These are phyloP conservation scores for Erysimum cheiranthoides DNA, from an alignment of 345 rosid genomes.

Conservation along the genomic window DNA sequence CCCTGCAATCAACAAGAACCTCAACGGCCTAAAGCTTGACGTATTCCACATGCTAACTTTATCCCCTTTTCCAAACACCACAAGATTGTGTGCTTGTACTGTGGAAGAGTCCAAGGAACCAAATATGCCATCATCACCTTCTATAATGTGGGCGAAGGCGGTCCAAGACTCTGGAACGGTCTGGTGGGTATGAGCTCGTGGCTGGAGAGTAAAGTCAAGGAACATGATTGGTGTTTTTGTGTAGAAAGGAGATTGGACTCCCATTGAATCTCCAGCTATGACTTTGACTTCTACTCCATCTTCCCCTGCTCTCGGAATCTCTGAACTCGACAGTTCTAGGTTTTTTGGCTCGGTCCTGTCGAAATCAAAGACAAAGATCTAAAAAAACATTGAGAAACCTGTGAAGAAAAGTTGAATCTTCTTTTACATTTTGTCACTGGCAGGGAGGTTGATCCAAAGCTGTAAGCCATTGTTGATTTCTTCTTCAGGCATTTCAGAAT, in stretches of 20 bases:
- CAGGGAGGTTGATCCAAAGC: slow-evolving; percentile 90
- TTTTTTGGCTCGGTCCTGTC: slow-evolving; percentile 80
- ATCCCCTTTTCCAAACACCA: slow-evolving; percentile 68
- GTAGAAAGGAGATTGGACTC: slow-evolving; percentile 68
- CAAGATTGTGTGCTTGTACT: slow-evolving; percentile 54
- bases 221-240: slow-evolving; percentile 84
- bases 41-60: slow-evolving; percentile 66
- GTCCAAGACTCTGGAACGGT: slow-evolving; percentile 76
- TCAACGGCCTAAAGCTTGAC: slow-evolving; percentile 52
- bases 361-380: background rate
- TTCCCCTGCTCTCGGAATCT: slow-evolving; percentile 60
- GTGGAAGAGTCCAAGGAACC: slow-evolving; percentile 50
- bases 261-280: slow-evolving; percentile 91
- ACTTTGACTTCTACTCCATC: slow-evolving; percentile 70
- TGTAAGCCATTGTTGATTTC: slow-evolving; percentile 71
- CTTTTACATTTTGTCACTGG: slow-evolving; percentile 74
- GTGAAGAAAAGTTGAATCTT: background rate
- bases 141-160: slow-evolving; percentile 64
- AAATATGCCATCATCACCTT: slow-evolving; percentile 70
- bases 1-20: slow-evolving; percentile 73
- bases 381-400: slow-evolving; percentile 7
- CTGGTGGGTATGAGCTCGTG: slow-evolving; percentile 62
- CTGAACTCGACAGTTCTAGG: slow-evolving; percentile 53
- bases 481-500: slow-evolving; percentile 91
- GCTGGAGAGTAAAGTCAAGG: slow-evolving; percentile 71